Conservation (phyloP, 2,329 filamentous ascomycete genomes). For the Pleomassaria siparia region DNA sequence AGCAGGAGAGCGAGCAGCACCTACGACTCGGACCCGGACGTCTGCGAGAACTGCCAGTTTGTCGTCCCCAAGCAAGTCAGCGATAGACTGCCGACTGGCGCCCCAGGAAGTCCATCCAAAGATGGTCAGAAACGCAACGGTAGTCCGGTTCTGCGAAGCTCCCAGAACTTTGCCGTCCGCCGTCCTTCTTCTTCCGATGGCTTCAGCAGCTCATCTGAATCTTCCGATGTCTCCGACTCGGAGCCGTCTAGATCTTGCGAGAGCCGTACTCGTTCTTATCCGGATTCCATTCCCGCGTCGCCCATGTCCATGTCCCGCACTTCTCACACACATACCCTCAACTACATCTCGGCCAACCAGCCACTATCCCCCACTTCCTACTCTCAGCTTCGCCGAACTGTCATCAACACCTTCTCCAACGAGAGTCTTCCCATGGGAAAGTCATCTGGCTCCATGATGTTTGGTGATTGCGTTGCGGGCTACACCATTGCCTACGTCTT, state of each 20-base stretch:
- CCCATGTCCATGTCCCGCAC: constrained; percentile 43
- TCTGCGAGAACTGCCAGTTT: constrained; percentile 60
- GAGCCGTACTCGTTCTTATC: constrained; percentile 33
- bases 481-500: constrained; percentile 64
- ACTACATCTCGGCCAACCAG: constrained; percentile 60
- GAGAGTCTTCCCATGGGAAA: constrained; percentile 59
- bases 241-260: constrained; percentile 43
- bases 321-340: constrained; percentile 57
- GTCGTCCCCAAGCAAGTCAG: constrained; percentile 57
- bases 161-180: constrained; percentile 56
- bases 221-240: constrained; percentile 39
- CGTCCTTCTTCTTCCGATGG: constrained; percentile 34
- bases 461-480: constrained; percentile 57
- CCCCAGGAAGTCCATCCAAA: constrained; percentile 53
- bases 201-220: constrained; percentile 35
- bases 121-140: constrained; percentile 54
- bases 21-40: constrained; percentile 52
- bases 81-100: constrained; percentile 55
- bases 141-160: constrained; percentile 58
- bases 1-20: constrained; percentile 38
- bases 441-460: constrained; percentile 60
- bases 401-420: constrained; percentile 60
- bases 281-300: constrained; percentile 44
- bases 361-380: constrained; percentile 57
- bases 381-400: constrained; percentile 58